Evolutionary conservation across 2,329 filamentous ascomycete genomes (phyloP), one percentile per base, ranked within the genome.

Genomic region (Alternaria gaisen): DNA sequence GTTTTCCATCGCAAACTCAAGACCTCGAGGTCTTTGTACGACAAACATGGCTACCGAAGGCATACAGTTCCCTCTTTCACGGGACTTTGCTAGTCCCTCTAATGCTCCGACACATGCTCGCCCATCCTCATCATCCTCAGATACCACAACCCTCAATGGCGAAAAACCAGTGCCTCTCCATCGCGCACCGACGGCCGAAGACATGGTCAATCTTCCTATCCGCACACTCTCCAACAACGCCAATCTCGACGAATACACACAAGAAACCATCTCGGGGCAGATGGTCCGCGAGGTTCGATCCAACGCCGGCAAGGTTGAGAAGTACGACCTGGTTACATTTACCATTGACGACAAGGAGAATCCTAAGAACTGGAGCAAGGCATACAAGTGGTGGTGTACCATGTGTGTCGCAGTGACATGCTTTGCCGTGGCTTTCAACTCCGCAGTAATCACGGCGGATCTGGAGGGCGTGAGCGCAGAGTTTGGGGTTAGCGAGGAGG

Each of bases 341-440:
- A 86, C 83, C 4, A 84, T 89, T 3, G 81, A 88, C 60, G 92
- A 95, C 74, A 86, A 87, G 0, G 90, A 89, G 65, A 94, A 94
- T 72, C 92, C 92, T 0, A 94, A 94, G 83, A 95, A 94, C 78
- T 95, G 91, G 91, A 87, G 85, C 58, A 93, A 92, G 77, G 82
- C 80, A 1, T 90, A 83, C 77, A 95, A 94, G 79, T 94, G 92
- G 91, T 80, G 72, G 70, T 90, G 87, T 73, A 97, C 93, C 24
- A 93, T 96, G 90, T 88, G 92, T 16, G 92, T 97, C 0, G 91
- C 93, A 0, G 32, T 81, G 0, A 82, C 81, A 1, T 83, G 81
- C 66, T 83, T 83, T 59, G 79, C 79, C 18, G 70, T 83, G 4
- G 82, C 81, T 1, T 81, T 83, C 67, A 80, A 83, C 68, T 92